Conservation (phyloP, 2,329 filamentous ascomycete genomes). For the Alternaria longipes region DNA sequence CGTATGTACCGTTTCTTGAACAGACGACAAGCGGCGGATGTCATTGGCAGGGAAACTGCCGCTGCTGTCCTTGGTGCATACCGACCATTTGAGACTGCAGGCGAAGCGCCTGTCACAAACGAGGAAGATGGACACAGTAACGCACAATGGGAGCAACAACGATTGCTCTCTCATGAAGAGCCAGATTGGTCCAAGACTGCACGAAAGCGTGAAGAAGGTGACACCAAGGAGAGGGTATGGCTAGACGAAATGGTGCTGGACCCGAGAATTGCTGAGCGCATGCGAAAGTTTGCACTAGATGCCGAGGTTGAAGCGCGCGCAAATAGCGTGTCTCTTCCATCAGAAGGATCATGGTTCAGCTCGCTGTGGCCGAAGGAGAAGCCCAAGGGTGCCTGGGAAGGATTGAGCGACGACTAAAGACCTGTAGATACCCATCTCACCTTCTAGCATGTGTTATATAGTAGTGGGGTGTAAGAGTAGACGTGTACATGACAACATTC, state of each 20-base stretch:
- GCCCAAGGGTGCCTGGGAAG: conserved; percentile 46
- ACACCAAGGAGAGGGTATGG: conserved; percentile 72
- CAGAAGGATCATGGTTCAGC: conserved; percentile 40
- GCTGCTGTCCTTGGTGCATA: conserved; percentile 75
- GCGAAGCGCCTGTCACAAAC: conserved; percentile 39
- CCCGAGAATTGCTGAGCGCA: conserved; percentile 75
- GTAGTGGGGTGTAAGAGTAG: conserved; percentile 38
- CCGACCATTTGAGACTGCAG: conserved; percentile 54
- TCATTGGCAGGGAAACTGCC: conserved; percentile 86
- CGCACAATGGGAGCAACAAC: conserved; percentile 68
- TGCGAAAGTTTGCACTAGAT: conserved; percentile 79
- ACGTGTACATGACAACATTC: conserved; percentile 37
- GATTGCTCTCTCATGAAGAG: conserved; percentile 75
- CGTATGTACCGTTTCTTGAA: conserved; percentile 89
- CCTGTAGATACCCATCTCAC: conserved; percentile 27
- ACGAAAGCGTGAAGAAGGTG: conserved; percentile 63
- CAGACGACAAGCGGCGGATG: conserved; percentile 83
- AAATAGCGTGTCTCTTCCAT: conserved; percentile 25
- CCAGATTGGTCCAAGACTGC: conserved; percentile 84
- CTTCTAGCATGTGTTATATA: conserved; percentile 34
- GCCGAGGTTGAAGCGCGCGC: conserved; percentile 75
- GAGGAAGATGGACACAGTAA: conserved; percentile 44
- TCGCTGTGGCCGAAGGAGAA: conserved; percentile 46
- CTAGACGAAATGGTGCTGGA: conserved; percentile 78
- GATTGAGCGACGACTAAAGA: conserved; percentile 40